A percentile compares a stretch with the other conserved stretches of the same genome.
These are phyloP conservation scores for Aegilops speltoides DNA, from an alignment of 176 grass and related monocot species.

Conservation along the genomic window DNA sequence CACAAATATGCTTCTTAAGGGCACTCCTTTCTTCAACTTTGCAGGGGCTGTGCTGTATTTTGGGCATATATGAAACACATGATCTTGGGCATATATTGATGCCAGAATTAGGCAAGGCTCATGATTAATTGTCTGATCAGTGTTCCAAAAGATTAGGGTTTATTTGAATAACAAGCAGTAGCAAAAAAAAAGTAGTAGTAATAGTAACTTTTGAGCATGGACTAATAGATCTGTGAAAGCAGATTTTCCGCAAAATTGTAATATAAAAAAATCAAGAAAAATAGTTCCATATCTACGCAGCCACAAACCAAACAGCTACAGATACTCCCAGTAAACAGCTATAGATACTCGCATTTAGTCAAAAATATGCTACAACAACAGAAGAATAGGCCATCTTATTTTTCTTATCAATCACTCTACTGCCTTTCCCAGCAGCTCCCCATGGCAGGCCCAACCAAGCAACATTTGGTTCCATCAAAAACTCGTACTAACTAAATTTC, in stretches of 20 bases:
- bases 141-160: not conserved
- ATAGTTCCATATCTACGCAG: constrained; percentile 37
- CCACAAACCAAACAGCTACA: constrained; percentile 42
- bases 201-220: not conserved
- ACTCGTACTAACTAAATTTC: constrained; percentile 41
- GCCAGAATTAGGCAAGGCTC: not conserved
- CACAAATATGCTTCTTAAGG: not conserved
- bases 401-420: constrained; percentile 20
- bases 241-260: constrained; percentile 29
- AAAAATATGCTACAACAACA: constrained; percentile 56
- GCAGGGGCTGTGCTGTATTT: not conserved
- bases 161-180: not conserved
- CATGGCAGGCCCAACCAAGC: constrained; percentile 15
- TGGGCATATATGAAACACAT: not conserved
- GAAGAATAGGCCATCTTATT: constrained; percentile 50
- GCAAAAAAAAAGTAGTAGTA: not conserved
- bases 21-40: not conserved
- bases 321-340: not conserved
- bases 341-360: not conserved
- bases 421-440: constrained; percentile 6
- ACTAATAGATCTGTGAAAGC: not conserved
- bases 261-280: not conserved
- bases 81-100: not conserved
- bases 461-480: constrained; percentile 30
- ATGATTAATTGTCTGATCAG: not conserved